Evolutionary conservation across 768 basidiomycete genomes (phyloP).

Genomic region (Agaricus blazei): DNA sequence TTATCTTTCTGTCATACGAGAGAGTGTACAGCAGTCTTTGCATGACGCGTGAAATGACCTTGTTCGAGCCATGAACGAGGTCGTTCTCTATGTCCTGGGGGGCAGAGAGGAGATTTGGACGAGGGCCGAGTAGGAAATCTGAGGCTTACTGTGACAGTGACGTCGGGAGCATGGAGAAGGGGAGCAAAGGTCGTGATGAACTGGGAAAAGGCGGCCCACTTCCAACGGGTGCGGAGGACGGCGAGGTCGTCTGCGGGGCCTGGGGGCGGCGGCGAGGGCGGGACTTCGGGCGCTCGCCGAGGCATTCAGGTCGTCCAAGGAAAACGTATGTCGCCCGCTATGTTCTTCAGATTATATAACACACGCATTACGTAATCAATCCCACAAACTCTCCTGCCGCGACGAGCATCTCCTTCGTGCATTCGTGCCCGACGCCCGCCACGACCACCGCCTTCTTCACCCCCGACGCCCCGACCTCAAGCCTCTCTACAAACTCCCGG

Average conservation of each 20-base stretch:
- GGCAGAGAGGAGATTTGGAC: slow-evolving; percentile 8
- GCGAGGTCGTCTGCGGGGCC: slow-evolving; percentile 33
- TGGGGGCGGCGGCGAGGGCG: slow-evolving; percentile 4
- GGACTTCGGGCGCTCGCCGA: slow-evolving; percentile 37
- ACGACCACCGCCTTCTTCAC: slow-evolving; percentile 52
- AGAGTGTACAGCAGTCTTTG: slow-evolving; percentile 66
- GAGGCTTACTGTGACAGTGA: slow-evolving; percentile 55
- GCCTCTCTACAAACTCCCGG: slow-evolving; percentile 45
- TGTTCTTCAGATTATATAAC: slow-evolving; percentile 17
- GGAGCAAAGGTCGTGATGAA: slow-evolving; percentile 84
- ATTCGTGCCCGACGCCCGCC: slow-evolving; percentile 56
- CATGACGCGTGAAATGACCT: slow-evolving; percentile 69
- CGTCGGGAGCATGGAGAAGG: slow-evolving; percentile 66
- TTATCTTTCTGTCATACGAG: slow-evolving; percentile 76
- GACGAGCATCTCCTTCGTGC: slow-evolving; percentile 55
- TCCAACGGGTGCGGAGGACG: slow-evolving; percentile 75
- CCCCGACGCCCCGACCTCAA: slow-evolving; percentile 50
- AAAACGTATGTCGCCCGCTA: slow-evolving; percentile 4
- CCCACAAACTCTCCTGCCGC: slow-evolving; percentile 34
- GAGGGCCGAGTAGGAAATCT: slow-evolving; percentile 9
- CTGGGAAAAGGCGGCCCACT: slow-evolving; percentile 90
- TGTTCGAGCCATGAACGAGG: slow-evolving; percentile 52
- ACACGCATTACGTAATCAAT: slow-evolving; percentile 12
- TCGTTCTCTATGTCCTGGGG: slow-evolving; percentile 76
- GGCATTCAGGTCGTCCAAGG: slow-evolving; percentile 36